Evolutionary conservation across 1,284 basidiomycete species (phyloP).

Genomic region (Rhodotorula sp.): DNA sequence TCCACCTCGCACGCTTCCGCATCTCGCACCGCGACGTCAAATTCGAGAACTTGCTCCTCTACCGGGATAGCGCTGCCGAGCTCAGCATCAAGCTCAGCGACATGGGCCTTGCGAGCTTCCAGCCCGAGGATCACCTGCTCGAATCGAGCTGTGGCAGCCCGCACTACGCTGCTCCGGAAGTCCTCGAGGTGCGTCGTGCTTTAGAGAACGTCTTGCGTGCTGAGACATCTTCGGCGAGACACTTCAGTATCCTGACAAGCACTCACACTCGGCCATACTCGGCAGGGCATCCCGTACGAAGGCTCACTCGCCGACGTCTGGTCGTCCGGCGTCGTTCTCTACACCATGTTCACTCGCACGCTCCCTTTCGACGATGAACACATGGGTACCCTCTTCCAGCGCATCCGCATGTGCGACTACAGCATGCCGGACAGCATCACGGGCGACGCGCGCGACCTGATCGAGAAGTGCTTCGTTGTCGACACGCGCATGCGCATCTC

Average conservation of each 20-base stretch:
- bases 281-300: conserved; percentile 46
- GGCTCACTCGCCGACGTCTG: conserved; percentile 51
- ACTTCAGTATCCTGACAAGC: not conserved
- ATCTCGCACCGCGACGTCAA: conserved; percentile 52
- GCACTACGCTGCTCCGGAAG: conserved; percentile 52
- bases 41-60: conserved; percentile 50
- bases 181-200: conserved; percentile 44
- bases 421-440: conserved; percentile 47
- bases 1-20: conserved; percentile 10
- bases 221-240: not conserved
- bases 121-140: conserved; percentile 47
- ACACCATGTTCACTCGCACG: conserved; percentile 46
- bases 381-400: conserved; percentile 48
- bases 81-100: conserved; percentile 49
- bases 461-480: conserved; percentile 48
- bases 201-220: not conserved
- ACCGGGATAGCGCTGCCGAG: conserved; percentile 40
- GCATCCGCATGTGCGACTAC: conserved; percentile 48
- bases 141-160: conserved; percentile 52
- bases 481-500: conserved; percentile 44
- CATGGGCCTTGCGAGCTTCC: conserved; percentile 52
- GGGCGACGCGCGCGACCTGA: conserved; percentile 46
- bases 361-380: conserved; percentile 52
- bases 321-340: conserved; percentile 52
- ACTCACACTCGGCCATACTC: not conserved